A percentile compares a stretch with the other conserved stretches of the same genome.
phyloP scores from a whole-genome alignment of 495 filamentous ascomycete species.

The Podospora comata region DNA sequence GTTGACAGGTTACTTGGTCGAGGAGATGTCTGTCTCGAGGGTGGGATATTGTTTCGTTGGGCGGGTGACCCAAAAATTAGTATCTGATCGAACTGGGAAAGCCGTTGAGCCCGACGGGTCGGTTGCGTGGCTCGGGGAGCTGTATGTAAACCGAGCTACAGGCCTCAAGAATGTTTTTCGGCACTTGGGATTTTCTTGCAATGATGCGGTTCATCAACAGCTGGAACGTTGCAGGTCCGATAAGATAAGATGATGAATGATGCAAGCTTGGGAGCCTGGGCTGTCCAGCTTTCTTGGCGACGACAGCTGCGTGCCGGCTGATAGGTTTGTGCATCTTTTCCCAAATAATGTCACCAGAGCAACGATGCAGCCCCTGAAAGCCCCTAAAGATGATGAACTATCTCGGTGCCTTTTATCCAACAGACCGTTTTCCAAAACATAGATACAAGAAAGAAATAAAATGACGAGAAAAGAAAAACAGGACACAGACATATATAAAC shows the following conservation, averaged over 20 bases:
- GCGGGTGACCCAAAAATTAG: background rate
- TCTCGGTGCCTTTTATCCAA: background rate
- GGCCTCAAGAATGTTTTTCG: background rate
- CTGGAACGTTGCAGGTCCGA: slow-evolving; percentile 5
- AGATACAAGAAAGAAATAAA: background rate
- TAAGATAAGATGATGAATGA: slow-evolving; percentile 8
- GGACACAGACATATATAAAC: background rate
- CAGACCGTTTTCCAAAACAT: background rate
- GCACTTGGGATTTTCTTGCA: background rate
- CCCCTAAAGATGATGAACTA: background rate
- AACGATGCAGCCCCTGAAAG: slow-evolving; percentile 7
- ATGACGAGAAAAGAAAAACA: background rate
- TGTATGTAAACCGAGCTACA: background rate
- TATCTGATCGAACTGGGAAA: background rate
- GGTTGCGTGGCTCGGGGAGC: background rate
- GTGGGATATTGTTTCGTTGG: background rate
- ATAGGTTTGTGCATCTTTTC: background rate
- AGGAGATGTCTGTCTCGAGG: background rate
- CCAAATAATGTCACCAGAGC: slow-evolving; percentile 8
- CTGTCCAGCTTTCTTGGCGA: background rate
- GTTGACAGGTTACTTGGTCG: background rate
- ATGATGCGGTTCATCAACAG: slow-evolving; percentile 7
- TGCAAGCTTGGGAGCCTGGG: slow-evolving; percentile 2
- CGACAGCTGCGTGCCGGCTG: background rate
- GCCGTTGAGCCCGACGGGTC: background rate